These are phyloP conservation scores for Peronospora destructor DNA, from an alignment of 352 stramenopile genomes.

Conservation along the genomic window DNA sequence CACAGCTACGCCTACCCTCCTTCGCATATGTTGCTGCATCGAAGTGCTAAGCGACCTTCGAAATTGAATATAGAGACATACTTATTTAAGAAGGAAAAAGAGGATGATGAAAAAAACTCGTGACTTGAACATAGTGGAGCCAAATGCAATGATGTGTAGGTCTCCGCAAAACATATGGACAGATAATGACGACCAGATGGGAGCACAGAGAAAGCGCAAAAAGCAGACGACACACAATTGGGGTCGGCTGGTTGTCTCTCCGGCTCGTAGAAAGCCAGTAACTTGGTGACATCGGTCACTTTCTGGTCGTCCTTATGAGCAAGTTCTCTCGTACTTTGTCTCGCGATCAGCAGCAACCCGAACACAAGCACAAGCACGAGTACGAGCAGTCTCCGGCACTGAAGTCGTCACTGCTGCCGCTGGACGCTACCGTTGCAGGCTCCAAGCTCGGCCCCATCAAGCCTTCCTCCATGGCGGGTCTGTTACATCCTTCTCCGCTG, in stretches of 20 bases:
- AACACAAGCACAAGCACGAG: neutral
- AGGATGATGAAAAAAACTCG: too few species aligned
- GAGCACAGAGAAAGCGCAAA: too few species aligned
- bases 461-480: conserved; percentile 19
- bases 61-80: too few species aligned
- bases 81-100: too few species aligned
- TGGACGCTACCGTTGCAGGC: conserved; percentile 11
- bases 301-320: conserved; percentile 18
- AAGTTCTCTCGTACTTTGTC: conserved; percentile 27
- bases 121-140: too few species aligned
- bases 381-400: conserved; percentile 2
- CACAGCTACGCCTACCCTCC: too few species aligned
- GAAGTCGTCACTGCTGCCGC: conserved; percentile 7
- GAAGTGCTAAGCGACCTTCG: too few species aligned
- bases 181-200: too few species aligned
- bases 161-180: too few species aligned
- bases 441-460: conserved; percentile 32
- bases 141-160: too few species aligned
- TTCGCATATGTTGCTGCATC: too few species aligned
- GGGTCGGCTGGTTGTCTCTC: conserved; percentile 7
- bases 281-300: neutral
- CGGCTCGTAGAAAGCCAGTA: conserved; percentile 28
- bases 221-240: too few species aligned
- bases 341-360: conserved; percentile 11
- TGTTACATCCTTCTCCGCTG: conserved; percentile 4